Evolutionary conservation across 257 asterid species (phyloP).

Genomic region (Gentiana straminea): DNA sequence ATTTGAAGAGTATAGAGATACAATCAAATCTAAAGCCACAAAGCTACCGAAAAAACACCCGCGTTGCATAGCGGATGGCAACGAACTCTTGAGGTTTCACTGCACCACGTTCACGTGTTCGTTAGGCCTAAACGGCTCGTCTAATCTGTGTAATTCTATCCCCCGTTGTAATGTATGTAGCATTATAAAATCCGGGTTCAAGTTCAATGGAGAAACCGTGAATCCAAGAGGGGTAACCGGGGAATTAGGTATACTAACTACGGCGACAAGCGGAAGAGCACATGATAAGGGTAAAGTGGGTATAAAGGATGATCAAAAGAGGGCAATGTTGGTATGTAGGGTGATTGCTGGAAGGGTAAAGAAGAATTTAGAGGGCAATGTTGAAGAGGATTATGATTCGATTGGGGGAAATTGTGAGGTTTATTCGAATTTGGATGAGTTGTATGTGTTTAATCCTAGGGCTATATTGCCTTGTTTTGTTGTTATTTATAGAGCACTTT

Average conservation of each 20-base stretch:
- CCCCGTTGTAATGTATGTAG: conserved; percentile 54
- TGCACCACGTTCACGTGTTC: conserved; percentile 73
- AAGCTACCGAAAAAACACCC: conserved; percentile 66
- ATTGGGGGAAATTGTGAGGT: conserved; percentile 52
- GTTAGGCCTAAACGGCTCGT: conserved; percentile 71
- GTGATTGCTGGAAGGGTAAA: conserved; percentile 81
- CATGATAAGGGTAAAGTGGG: conserved; percentile 42
- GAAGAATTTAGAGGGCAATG: conserved; percentile 46
- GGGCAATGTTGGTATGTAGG: conserved; percentile 88
- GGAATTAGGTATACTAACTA: conserved; percentile 50
- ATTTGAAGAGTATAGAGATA: conserved; percentile 76
- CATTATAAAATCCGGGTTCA: conserved; percentile 61
- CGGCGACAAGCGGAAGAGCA: conserved; percentile 74
- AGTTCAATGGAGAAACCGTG: conserved; percentile 19
- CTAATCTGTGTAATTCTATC: conserved; percentile 65
- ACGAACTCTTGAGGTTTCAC: conserved; percentile 79
- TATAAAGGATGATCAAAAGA: conserved; percentile 30
- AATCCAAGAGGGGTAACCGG: conserved; percentile 4
- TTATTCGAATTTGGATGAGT: conserved; percentile 71
- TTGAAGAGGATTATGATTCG: conserved; percentile 75
- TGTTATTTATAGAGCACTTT: conserved; percentile 59
- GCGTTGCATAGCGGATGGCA: conserved; percentile 87
- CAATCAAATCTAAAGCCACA: conserved; percentile 63
- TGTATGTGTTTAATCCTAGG: conserved; percentile 66
- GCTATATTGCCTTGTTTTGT: conserved; percentile 94